Conservation (phyloP, 352 stramenopile species). For the Globisporangium cylindrosporum region DNA sequence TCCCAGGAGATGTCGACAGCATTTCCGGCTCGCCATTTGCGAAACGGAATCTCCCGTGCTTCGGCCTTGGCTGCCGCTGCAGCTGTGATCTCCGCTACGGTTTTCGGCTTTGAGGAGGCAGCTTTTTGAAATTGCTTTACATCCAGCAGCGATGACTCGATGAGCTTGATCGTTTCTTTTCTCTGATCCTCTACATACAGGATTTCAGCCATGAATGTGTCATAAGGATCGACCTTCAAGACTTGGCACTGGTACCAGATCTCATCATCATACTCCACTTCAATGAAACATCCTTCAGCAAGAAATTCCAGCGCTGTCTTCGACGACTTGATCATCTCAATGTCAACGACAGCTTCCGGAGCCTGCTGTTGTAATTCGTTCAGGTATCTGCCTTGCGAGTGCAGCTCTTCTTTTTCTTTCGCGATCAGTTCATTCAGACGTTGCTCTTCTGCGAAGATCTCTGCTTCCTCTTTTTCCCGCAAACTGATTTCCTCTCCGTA, state of each 20-base stretch:
- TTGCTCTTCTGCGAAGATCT: constrained; percentile 50
- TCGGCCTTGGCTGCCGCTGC: constrained; percentile 39
- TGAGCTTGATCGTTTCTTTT: constrained; percentile 64
- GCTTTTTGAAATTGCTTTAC: constrained; percentile 22
- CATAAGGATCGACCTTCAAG: constrained; percentile 52
- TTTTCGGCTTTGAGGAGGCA: constrained; percentile 18
- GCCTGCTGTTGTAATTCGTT: constrained; percentile 65
- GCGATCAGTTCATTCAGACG: constrained; percentile 36
- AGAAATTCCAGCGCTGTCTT: constrained; percentile 78
- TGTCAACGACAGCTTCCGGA: constrained; percentile 50
- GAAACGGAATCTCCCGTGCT: constrained; percentile 49
- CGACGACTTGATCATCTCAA: constrained; percentile 36
- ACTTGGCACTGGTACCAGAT: constrained; percentile 67
- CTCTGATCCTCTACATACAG: constrained; percentile 59
- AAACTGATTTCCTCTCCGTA: constrained; percentile 41
- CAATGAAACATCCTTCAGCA: constrained; percentile 38
- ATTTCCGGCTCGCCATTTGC: constrained; percentile 62
- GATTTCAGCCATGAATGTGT: constrained; percentile 57
- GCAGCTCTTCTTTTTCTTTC: constrained; percentile 40
- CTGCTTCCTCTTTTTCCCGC: constrained; percentile 42
- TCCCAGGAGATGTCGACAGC: constrained; percentile 73
- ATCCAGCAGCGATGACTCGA: constrained; percentile 34
- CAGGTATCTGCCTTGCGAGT: constrained; percentile 35
- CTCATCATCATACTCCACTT: constrained; percentile 75
- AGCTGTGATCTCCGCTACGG: constrained; percentile 41